Evolutionary conservation across 768 basidiomycete genomes (phyloP).

Genomic region (Boletus insuetus): DNA sequence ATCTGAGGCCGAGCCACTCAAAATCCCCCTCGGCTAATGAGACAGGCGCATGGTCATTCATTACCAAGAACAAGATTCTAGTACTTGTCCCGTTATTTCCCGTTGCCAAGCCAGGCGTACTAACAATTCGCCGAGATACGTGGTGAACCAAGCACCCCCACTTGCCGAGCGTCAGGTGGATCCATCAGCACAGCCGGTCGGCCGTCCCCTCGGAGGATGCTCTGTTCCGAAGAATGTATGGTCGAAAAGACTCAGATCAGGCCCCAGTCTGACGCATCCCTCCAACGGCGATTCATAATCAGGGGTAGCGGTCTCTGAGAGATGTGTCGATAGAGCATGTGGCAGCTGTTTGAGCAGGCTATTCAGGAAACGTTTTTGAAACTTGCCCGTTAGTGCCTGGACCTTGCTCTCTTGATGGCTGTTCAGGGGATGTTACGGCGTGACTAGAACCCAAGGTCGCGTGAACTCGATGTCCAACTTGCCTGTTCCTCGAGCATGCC

Average conservation of each 20-base stretch:
- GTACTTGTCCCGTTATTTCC: not conserved
- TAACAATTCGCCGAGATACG: not conserved
- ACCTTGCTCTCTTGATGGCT: not conserved
- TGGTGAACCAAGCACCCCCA: not conserved
- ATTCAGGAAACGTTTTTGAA: not conserved
- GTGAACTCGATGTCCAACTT: not conserved
- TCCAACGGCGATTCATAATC: conserved; percentile 9
- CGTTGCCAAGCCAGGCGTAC: not conserved
- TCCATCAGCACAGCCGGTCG: conserved; percentile 15
- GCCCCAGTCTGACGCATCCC: not conserved
- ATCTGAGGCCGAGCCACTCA: not conserved
- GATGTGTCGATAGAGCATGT: not conserved
- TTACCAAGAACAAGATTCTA: not conserved
- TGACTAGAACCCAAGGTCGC: conserved; percentile 1
- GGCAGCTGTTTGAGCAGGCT: not conserved
- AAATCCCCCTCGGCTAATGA: conserved; percentile 6
- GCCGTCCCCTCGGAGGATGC: conserved; percentile 6
- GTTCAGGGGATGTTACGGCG: not conserved
- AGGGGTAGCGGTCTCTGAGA: conserved; percentile 1
- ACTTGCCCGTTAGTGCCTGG: not conserved
- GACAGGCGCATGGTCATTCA: not conserved
- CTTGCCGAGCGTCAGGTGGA: conserved; percentile 10
- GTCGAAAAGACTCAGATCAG: not conserved
- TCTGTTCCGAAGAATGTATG: conserved; percentile 4
- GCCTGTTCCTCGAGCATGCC: conserved; percentile 2